Conservation (phyloP, 2,329 filamentous ascomycete species). For the Alternaria hordeiaustralica region DNA sequence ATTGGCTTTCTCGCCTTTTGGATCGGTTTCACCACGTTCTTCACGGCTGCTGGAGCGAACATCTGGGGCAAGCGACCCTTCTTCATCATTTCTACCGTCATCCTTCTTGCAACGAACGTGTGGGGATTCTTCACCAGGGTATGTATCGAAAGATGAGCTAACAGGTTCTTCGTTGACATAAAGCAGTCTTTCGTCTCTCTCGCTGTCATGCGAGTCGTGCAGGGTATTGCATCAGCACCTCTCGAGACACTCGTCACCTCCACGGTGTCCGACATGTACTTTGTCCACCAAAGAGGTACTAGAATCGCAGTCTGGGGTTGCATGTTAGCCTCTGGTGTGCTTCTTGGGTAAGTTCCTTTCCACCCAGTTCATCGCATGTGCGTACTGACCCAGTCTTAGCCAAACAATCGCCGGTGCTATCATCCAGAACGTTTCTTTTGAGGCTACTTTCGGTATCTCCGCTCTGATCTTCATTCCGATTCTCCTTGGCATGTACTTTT, state of each 20-base stretch:
- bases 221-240: constrained; percentile 85
- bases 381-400: constrained; percentile 24
- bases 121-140: constrained; percentile 51
- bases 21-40: constrained; percentile 52
- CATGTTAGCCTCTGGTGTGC: constrained; percentile 45
- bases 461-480: constrained; percentile 53
- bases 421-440: constrained; percentile 49
- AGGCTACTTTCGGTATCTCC: constrained; percentile 53
- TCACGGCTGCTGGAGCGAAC: constrained; percentile 50
- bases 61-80: constrained; percentile 49
- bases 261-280: constrained; percentile 88
- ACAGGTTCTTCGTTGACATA: background rate
- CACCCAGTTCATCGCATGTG: constrained; percentile 23
- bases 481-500: constrained; percentile 52
- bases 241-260: constrained; percentile 91
- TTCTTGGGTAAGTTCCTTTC: constrained; percentile 47
- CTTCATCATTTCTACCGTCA: constrained; percentile 46
- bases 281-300: constrained; percentile 82
- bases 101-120: constrained; percentile 47
- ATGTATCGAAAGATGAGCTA: background rate
- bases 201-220: constrained; percentile 70
- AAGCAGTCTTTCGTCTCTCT: constrained; percentile 47
- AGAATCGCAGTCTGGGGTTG: constrained; percentile 76
- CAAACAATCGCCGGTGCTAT: constrained; percentile 55
- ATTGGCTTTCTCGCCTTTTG: constrained; percentile 48